Base-by-base conservation (phyloP, 2,329 filamentous ascomycete genomes). In the Dactylonectria estremocensis region DNA sequence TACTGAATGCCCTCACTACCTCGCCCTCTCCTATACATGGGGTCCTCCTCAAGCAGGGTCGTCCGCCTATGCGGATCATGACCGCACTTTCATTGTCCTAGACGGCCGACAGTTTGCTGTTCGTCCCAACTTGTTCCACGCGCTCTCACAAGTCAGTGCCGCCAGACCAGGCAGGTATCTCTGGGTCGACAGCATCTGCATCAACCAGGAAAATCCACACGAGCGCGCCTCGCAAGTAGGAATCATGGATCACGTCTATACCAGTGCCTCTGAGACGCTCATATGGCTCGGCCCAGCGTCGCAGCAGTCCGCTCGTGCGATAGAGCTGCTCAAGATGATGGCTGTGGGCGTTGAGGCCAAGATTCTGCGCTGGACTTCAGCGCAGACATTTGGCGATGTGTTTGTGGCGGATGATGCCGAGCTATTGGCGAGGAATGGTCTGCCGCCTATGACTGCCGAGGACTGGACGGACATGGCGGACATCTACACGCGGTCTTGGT, bases 11-110 rank as follows among this genome's bases (percentile, higher is more conserved):
- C 72, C 69, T 16, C 58, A 58, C 7, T 77, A 70, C 64, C 66
- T 72, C 52, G 71, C 73, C 48, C 61, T 77, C 14, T 77, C 75
- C 3, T 77, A 77, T 56, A 76, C 69, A 9, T 77, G 75, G 75
- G 74, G 73, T 11, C 57, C 50, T 2, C 61, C 68, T 1, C 40
- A 54, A 10, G 43, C 28, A 13, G 18, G 22, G 13, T 3, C 54
- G 0, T 35, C 62, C 10, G 50, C 64, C 22, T 65, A 59, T 33
- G 37, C 68, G 3, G 22, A 16, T 3, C 22, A 53, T 24, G 61
- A 67, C 13, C 49, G 20, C 37, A 48, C 35, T 13, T 11, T 40
- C 31, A 68, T 74, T 33, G 43, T 45, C 24, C 57, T 74, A 14
- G 45, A 74, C 20, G 66, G 60, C 31, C 61, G 56, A 5, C 37